Percentiles rank a stretch among this genome's conserved stretches.
Evolutionary conservation across 2,329 filamentous ascomycete species (phyloP).

Genomic region (Beauveria brongniartii): DNA sequence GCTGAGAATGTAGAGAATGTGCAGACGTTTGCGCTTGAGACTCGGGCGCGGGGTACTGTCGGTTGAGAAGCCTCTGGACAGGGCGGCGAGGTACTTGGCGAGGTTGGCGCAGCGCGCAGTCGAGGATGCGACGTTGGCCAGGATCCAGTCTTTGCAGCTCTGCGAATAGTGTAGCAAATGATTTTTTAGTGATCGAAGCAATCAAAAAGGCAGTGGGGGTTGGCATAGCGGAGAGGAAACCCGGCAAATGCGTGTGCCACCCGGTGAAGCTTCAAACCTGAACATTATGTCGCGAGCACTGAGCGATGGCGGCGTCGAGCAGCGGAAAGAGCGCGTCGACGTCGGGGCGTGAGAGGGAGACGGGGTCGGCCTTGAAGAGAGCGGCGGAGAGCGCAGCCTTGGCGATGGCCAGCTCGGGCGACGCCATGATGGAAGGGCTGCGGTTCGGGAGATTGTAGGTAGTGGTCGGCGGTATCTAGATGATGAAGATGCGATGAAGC

Average conservation of each 20-base stretch:
- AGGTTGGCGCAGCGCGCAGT: constrained; percentile 56
- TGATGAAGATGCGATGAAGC: background rate
- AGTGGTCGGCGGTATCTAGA: background rate
- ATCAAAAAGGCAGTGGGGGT: background rate
- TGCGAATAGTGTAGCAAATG: constrained; percentile 35
- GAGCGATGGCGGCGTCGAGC: constrained; percentile 55
- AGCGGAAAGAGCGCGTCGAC: constrained; percentile 61
- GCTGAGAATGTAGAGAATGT: constrained; percentile 70
- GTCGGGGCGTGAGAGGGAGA: constrained; percentile 57
- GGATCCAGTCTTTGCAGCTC: constrained; percentile 84
- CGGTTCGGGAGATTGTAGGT: background rate
- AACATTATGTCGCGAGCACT: constrained; percentile 74
- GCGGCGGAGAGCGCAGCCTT: constrained; percentile 71
- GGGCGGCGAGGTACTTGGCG: constrained; percentile 65
- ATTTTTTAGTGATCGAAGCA: constrained; percentile 3
- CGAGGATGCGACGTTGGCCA: constrained; percentile 63
- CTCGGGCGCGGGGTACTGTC: constrained; percentile 35
- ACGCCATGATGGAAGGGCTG: constrained; percentile 44
- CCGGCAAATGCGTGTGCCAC: background rate
- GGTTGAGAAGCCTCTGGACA: constrained; percentile 42
- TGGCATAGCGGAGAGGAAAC: background rate
- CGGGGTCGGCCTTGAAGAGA: constrained; percentile 67
- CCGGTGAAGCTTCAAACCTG: constrained; percentile 61
- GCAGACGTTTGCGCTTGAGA: constrained; percentile 59
- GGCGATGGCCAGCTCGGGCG: constrained; percentile 63